Base-by-base conservation (phyloP, 805 yeast species). In the Barnettozyma pratensis region DNA sequence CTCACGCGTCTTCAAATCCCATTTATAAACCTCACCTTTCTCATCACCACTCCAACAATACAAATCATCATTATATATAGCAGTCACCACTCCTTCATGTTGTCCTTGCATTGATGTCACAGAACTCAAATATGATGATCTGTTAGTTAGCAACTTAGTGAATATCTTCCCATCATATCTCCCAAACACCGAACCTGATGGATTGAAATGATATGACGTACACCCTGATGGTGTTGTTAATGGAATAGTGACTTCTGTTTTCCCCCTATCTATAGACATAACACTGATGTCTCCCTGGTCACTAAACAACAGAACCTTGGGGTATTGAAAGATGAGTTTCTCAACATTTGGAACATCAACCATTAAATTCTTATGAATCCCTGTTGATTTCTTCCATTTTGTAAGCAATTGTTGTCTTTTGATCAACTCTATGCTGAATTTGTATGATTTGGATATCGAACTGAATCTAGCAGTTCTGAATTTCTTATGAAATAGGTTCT, bases 371-470 rank as follows among this genome's bases (percentile, higher is more conserved):
- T 40, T 56, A 30, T 53, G 54, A 3, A 53, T 7, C 4, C 54
- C 53, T 5, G 51, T 50, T 2, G 43, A 51, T 12, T 50, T 53
- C 36, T 37, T 52, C 63, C 63, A 61, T 8, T 45, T 42, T 7
- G 54, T 48, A 4, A 49, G 42, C 3, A 61, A 52, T 8, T 60
- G 55, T 32, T 57, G 55, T 39, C 74, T 55, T 36, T 58, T 57
- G 29, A 65, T 53, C 38, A 64, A 58, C 54, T 72, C 76, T 1
- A 58, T 59, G 45, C 68, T 66, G 49, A 58, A 72, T 45, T 61
- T 62, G 11, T 41, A 38, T 0, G 73, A 65, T n/a, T 59, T 56
- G 3, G 74, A 60, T 32, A 64, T 55, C 0, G 75, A 69, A 28
- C 74, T 73, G 57, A 72, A 72, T 27, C 52, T 46, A 25, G 56